phyloP scores from a whole-genome alignment of 306 rosid species.

The Datisca glomerata region DNA sequence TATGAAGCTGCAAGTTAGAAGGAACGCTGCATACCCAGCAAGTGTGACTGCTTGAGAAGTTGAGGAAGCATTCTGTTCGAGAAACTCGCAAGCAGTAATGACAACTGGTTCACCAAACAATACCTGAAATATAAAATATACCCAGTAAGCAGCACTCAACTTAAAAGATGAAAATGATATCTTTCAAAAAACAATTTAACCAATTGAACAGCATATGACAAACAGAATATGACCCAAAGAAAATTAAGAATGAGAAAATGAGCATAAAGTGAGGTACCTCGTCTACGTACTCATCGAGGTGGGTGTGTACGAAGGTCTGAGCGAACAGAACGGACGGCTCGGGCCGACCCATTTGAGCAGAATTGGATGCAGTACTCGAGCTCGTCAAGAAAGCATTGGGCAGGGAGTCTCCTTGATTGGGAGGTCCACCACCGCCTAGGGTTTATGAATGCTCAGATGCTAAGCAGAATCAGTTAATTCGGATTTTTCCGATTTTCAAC shows the following conservation, averaged over 20 bases:
- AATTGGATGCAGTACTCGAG: not conserved
- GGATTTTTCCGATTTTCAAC: no score
- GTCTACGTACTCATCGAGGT: conserved; percentile 94
- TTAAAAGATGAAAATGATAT: not conserved
- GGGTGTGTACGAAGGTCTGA: conserved; percentile 81
- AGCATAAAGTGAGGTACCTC: conserved; percentile 40
- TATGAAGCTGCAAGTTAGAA: no score
- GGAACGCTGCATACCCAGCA: conserved; percentile 84
- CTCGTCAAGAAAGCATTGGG: conserved; percentile 2
- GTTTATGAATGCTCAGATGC: no score
- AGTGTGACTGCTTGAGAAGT: conserved; percentile 74
- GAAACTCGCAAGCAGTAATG: conserved; percentile 87
- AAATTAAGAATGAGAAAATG: not conserved
- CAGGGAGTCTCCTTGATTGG: not conserved
- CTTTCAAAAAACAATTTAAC: not conserved
- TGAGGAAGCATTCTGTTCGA: conserved; percentile 80
- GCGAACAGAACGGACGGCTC: conserved; percentile 83
- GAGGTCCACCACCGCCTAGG: no score
- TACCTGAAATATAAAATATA: conserved; percentile 35
- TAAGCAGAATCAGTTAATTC: no score
- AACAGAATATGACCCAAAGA: no score
- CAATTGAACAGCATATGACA: no score
- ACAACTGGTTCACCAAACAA: conserved; percentile 76
- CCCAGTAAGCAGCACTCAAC: not conserved
- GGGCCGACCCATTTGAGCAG: conserved; percentile 93